Base-by-base conservation (phyloP, 2,329 filamentous ascomycete species). In the Hysterium pulicare region DNA sequence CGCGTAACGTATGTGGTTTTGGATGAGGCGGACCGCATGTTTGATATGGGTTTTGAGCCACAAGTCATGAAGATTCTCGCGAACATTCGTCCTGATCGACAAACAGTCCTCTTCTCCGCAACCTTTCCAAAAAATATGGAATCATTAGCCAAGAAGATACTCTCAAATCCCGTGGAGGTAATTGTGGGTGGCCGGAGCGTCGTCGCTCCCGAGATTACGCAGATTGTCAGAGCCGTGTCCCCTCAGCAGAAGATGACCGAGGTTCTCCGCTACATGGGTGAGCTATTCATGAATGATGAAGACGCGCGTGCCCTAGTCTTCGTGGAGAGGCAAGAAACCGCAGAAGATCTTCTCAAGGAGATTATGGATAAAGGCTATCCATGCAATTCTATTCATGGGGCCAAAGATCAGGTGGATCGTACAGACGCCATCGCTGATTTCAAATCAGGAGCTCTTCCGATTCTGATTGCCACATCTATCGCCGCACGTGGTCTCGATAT, bases 21-120 rank as follows among this genome's bases (percentile, higher is more conserved):
- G 30, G 37, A 39, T 62, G 93, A 98, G 70, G 93, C 93, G 36
- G 93, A 98, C 68, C 86, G 93, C 48, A 97, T 98, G 93, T 96
- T 97, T 63, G 93, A 98, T 66, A 97, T 98, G 93, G 93, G 93
- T 11, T 98, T 98, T 61, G 91, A 95, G 69, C 91, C 93, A 2
- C 93, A 98, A 66, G 90, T 98, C 41, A 93, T 93, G 82, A 96
- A 95, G 68, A 93, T 98, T 45, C 83, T 97, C 62, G 82, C 83
- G 52, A 95, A 93, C 58, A 86, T 95, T 64, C 84, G 93, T 36
- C 90, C 93, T 1, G 87, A 96, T 63, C 84, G 87, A 38, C 93
- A 98, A 64, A 95, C 90, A 0, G 90, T 97, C 39, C 77, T 97
- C 19, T 98, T 97, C 67, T 97, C 93, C 0, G 93, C 93, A 3